Conservation (phyloP, 345 rosid genomes). For the Kernera saxatilis region DNA sequence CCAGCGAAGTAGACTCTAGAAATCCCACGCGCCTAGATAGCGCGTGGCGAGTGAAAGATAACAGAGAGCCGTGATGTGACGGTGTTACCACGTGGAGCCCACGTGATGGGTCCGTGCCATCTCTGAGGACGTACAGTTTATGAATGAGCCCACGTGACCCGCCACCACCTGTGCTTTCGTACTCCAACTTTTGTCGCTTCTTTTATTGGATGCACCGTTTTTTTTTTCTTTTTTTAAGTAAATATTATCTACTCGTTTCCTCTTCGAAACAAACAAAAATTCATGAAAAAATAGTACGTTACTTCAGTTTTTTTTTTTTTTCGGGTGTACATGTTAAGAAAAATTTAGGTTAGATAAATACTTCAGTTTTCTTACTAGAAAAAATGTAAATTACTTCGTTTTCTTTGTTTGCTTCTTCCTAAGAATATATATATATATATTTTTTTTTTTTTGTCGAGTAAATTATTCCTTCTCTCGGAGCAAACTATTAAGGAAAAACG, state of each 20-base stretch:
- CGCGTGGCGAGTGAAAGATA: neutral
- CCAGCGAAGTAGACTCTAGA: conserved; percentile 14
- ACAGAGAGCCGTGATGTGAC: conserved; percentile 15
- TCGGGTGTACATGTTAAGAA: too few relatives aligned
- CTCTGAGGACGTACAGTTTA: conserved; percentile 26
- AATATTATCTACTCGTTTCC: conserved; percentile 16
- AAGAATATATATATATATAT: too few relatives aligned
- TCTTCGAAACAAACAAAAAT: conserved; percentile 7
- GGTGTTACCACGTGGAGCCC: conserved; percentile 18
- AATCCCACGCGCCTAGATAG: neutral
- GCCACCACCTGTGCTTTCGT: conserved; percentile 32
- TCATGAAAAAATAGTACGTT: neutral
- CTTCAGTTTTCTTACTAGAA: neutral
- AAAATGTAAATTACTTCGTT: neutral
- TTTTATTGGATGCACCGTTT: conserved; percentile 13
- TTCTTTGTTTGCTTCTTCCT: neutral
- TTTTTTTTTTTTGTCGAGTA: neutral
- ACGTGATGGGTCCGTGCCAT: conserved; percentile 33
- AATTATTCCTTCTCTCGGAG: neutral
- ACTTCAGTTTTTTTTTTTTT: too few relatives aligned
- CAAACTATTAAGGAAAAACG: neutral
- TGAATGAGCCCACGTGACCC: conserved; percentile 28
- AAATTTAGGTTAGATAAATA: too few relatives aligned
- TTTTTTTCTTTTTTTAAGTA: neutral
- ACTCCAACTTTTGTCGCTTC: conserved; percentile 28